phyloP scores from a whole-genome alignment of 129 eudicot species.

The Tagetes erecta region DNA sequence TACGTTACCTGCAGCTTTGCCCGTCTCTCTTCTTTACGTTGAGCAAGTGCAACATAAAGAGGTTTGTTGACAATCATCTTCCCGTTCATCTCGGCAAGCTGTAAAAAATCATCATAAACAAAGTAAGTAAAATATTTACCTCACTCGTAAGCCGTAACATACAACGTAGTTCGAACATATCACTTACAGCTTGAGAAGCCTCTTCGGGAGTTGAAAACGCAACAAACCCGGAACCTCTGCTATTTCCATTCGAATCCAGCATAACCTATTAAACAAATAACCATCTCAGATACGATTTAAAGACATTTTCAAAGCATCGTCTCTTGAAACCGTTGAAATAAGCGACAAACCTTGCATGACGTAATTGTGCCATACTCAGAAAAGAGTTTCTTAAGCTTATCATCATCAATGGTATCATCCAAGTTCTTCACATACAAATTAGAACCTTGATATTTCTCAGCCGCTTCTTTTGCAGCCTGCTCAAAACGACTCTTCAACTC shows the following conservation, averaged over 20 bases:
- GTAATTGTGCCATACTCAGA: slow-evolving; percentile 24
- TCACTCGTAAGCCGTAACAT: background rate
- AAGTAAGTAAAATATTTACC: background rate
- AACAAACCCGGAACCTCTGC: slow-evolving; percentile 76
- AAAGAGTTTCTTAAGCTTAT: slow-evolving; percentile 1
- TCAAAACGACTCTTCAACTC: slow-evolving; percentile 38
- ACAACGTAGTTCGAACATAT: background rate
- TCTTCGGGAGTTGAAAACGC: slow-evolving; percentile 68
- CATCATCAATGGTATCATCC: background rate
- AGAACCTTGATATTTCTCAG: slow-evolving; percentile 31
- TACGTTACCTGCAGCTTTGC: slow-evolving; percentile 1
- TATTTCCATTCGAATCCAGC: slow-evolving; percentile 66
- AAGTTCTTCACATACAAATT: slow-evolving; percentile 31
- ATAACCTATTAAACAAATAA: slow-evolving; percentile 44
- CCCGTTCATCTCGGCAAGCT: slow-evolving; percentile 7
- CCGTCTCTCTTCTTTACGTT: slow-evolving; percentile 6
- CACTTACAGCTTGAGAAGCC: slow-evolving; percentile 66
- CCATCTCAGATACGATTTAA: background rate
- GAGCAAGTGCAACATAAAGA: slow-evolving; percentile 5
- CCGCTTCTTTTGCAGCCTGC: slow-evolving; percentile 41
- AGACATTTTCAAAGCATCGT: background rate
- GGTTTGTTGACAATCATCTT: slow-evolving; percentile 5
- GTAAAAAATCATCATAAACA: background rate
- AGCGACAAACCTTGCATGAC: slow-evolving; percentile 48
- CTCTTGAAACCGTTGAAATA: background rate